Evolutionary conservation across 257 asterid genomes (phyloP), one percentile per base, ranked within the genome.

Genomic region (Ballota nigra): DNA sequence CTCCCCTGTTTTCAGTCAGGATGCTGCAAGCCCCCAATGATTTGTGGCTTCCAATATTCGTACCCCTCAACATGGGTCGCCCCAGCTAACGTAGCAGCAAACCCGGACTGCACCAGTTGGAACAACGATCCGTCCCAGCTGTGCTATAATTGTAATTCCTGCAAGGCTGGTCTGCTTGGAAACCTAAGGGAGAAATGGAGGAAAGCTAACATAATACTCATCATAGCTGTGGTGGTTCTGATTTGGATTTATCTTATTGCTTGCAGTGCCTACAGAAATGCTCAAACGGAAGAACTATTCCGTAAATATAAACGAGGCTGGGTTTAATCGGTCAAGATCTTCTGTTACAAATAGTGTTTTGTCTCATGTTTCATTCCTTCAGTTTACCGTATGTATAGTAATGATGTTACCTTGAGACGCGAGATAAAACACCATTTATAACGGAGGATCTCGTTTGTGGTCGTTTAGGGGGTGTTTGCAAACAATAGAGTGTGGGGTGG

Each of bases 1-100:
- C 15, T 52, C 59, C 6, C 60, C 34, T 13, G 26, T 22, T 26
- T 72, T 53, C 85, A 92, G 98, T 86, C 98, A 2, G 98, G 97
- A 26, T 92, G 98, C 81, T 92, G 97, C 78, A 92, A 92, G 82
- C 98, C 98, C n/a, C 96, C 98, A 28, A 71, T 86, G 59, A 43
- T 80, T 3, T 92, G 98, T 58, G 97, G 95, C 1, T 86, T 72
- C 78, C 89, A 90, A 63, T 90, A 79, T 66, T 81, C 91, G 65
- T 82, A 53, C 82, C 96, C 97, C 4, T 77, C 75, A 0, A 83
- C 84, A 62, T 92, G 98, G 98, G 47, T 78, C 45, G 87, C 82
- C 40, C 86, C 88, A 15, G 51, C 87, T 13, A 89, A 81, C 77
- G 4, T 75, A 5, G 83, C 71, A 12, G 90, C 74, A 3, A 84